Conservation (phyloP, 768 basidiomycete genomes). For the Tricholomella constricta region DNA sequence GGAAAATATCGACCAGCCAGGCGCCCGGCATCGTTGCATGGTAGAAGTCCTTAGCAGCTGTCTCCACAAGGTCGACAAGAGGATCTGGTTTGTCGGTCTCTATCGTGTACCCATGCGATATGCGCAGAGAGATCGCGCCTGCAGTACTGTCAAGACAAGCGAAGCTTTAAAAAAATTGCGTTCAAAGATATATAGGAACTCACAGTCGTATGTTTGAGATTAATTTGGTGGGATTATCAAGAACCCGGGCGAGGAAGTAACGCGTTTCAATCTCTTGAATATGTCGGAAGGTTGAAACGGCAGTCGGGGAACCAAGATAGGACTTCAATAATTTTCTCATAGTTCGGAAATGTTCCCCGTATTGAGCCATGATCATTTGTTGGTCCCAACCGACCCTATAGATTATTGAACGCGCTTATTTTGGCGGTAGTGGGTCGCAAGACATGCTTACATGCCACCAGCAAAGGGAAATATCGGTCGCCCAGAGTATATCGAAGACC, state of each 20-base stretch:
- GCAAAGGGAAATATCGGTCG: constrained; percentile 37
- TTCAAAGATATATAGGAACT: constrained; percentile 8
- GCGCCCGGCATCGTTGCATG: constrained; percentile 16
- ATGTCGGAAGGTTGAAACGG: constrained; percentile 33
- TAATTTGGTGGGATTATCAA: constrained; percentile 38
- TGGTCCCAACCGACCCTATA: constrained; percentile 32
- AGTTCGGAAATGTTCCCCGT: constrained; percentile 40
- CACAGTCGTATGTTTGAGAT: constrained; percentile 42
- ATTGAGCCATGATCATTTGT: constrained; percentile 28
- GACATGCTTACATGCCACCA: constrained; percentile 30
- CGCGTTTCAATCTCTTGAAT: constrained; percentile 44
- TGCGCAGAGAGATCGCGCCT: constrained; percentile 41
- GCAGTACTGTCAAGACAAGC: constrained; percentile 28
- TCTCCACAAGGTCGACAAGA: constrained; percentile 41
- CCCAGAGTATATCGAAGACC: constrained; percentile 32
- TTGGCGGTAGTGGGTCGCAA: too few species aligned
- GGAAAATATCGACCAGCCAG: constrained; percentile 43
- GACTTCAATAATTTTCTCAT: constrained; percentile 43
- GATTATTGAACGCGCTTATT: constrained; percentile 11
- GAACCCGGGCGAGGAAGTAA: constrained; percentile 43
- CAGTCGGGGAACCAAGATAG: constrained; percentile 41
- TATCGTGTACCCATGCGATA: constrained; percentile 45
- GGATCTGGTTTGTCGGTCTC: constrained; percentile 37
- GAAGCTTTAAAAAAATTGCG: neutral
- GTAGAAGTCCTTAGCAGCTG: constrained; percentile 43